Base-by-base conservation (phyloP, 2,329 filamentous ascomycete genomes). In the Elsinoe ampelina region DNA sequence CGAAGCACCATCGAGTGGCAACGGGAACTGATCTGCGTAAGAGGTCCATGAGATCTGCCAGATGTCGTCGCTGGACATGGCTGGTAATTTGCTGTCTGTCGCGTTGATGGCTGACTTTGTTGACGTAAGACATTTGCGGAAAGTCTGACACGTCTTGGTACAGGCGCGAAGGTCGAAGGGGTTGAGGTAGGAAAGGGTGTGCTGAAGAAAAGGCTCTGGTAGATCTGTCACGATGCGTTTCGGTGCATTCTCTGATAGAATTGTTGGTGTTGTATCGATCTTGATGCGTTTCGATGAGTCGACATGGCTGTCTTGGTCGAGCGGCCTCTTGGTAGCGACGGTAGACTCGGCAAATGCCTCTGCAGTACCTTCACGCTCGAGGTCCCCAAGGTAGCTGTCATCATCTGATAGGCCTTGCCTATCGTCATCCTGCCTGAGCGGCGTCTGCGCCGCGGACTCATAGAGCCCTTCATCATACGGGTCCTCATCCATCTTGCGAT, bases 11-110 rank as follows among this genome's bases (percentile, higher is more conserved):
- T 74, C 72, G 51, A 92, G 75, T 26, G 87, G 87, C 57, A 77
- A 77, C 47, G 88, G 88, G 74, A 90, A 81, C 62, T 79, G 78
- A 22, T 81, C 81, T 72, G 81, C 80, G 68, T 81, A 84, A 17
- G 74, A 71, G 63, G 82, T 82, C 65, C 87, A 81, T 63, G 87
- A 86, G 62, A 77, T 73, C 66, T 80, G 79, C 87, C 87, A 92
- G 64, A 92, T 82, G 48, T 73, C 71, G 66, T 89, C 81, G 17
- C 54, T 32, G 11, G 32, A 22, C 22, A 35, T 30, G 4, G 41
- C 32, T 7, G 32, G 15, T 10, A 56, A n/a, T 3, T 11, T 22
- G 64, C 85, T 81, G 65, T 80, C 79, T 63, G 78, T 64, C 68
- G 73, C 63, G 48, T 61, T 61, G 17, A 61, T 22, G 7, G 41